Percentiles rank a stretch among this genome's conserved stretches.
Evolutionary conservation across 768 basidiomycete species (phyloP).

Genomic region (Xanthoconium purpureum): DNA sequence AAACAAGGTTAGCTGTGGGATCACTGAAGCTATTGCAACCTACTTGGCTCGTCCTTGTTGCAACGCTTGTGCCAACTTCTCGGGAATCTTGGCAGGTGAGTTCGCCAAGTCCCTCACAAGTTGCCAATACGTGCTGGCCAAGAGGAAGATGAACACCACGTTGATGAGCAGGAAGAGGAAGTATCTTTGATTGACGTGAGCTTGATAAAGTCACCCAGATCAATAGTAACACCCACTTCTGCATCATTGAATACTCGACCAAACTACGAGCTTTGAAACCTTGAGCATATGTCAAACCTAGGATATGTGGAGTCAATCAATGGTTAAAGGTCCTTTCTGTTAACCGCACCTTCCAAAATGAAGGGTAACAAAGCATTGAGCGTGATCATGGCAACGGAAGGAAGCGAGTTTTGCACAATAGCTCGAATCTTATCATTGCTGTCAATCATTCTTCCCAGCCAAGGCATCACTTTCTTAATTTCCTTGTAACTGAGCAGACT

Average conservation of each 20-base stretch:
- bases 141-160: constrained; percentile 90
- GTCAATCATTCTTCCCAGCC: constrained; percentile 84
- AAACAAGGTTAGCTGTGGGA: constrained; percentile 6
- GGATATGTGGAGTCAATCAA: constrained; percentile 29
- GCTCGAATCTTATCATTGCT: constrained; percentile 75
- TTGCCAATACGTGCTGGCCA: constrained; percentile 90
- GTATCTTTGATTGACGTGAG: constrained; percentile 55
- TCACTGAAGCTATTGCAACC: constrained; percentile 3
- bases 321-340: not conserved
- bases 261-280: constrained; percentile 87
- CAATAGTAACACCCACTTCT: constrained; percentile 58
- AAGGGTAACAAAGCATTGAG: constrained; percentile 90
- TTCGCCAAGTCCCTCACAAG: constrained; percentile 89
- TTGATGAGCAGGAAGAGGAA: constrained; percentile 90
- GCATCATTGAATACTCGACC: constrained; percentile 89
- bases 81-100: constrained; percentile 90
- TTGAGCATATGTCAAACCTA: constrained; percentile 77
- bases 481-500: constrained; percentile 88
- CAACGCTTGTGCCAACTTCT: constrained; percentile 84
- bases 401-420: constrained; percentile 92
- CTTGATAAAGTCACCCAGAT: not conserved
- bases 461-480: constrained; percentile 86
- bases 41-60: constrained; percentile 73
- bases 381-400: constrained; percentile 84
- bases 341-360: constrained; percentile 70